Base-by-base conservation (phyloP, 2,329 filamentous ascomycete species). In the Diaporthe ilicicola region DNA sequence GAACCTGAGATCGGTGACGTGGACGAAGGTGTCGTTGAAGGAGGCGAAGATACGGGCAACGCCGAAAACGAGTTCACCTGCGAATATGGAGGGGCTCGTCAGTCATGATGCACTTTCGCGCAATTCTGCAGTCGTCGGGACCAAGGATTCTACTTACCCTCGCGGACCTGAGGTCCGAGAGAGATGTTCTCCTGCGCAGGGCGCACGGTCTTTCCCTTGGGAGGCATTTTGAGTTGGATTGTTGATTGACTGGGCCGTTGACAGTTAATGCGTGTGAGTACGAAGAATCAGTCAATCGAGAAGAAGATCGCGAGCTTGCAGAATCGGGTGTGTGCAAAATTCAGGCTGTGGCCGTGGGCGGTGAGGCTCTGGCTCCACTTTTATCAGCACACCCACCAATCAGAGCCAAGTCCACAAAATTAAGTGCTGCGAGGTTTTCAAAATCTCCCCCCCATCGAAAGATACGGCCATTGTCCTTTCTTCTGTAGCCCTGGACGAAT, bases 1-100 rank as follows among this genome's bases (percentile, higher is more conserved):
- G 84, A 86, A 94, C 92, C 89, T 92, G 85, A 99, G 94, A 97
- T 98, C 96, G 89, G 96, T 99, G 84, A 99, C 94, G 89, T 99
- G 96, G 84, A 99, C 96, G 88, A 94, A 94, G 84, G 92, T 94
- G 82, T 94, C 93, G 88, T 94, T 94, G 90, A 94, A 94, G 77
- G 94, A 97, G 81, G 95, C 95, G 87, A 98, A 96, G 89, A 98
- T 98, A 85, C 95, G 94, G 84, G 95, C 95, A 87, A 97, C 95
- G 85, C 95, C 95, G 85, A 98, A 98, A 85, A 97, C 94, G 85
- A 97, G 93, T 89, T 97, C 94, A 88, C 94, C 94, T 95, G 77
- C 76, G 48, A 39, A 73, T 62, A 73, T 73, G 70, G 71, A 66
- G 72, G 67, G 68, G 67, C 69, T 69, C 65, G 68, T 78, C 68